Conservation (phyloP, 768 basidiomycete genomes). For the Naganishia vishniacii region DNA sequence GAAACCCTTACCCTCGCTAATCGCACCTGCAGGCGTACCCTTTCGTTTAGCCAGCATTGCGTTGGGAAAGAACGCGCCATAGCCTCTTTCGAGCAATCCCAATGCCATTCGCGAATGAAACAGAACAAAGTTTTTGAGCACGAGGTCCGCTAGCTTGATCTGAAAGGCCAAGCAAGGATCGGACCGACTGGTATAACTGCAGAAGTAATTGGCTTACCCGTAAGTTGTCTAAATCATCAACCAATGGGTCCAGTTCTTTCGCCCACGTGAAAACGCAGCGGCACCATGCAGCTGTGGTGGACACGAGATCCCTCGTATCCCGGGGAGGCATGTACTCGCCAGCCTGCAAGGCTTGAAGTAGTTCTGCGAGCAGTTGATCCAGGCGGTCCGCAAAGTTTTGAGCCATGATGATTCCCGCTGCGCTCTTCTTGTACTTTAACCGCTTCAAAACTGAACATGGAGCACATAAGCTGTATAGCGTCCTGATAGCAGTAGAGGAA, state of each 20-base stretch:
- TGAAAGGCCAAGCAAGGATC: background rate
- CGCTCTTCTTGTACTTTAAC: background rate
- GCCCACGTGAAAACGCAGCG: background rate
- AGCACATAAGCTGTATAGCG: background rate
- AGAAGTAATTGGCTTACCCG: background rate
- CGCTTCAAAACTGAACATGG: background rate
- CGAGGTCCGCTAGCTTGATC: background rate
- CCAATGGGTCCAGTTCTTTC: background rate
- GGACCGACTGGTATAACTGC: background rate
- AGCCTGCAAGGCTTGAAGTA: background rate
- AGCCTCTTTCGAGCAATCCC: constrained; percentile 5
- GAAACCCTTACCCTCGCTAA: background rate
- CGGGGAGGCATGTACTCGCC: background rate
- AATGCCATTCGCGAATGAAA: constrained; percentile 6
- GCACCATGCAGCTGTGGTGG: background rate
- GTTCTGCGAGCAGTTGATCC: background rate
- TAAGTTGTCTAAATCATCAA: background rate
- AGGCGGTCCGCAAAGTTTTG: background rate
- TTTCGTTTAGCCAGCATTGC: background rate
- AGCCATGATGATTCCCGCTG: background rate
- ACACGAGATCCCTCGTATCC: background rate
- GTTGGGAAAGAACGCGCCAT: background rate
- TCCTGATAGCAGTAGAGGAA: background rate
- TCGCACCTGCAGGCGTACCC: background rate
- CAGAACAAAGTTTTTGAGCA: constrained; percentile 7